These are phyloP conservation scores for Tetradesmus lagerheimii DNA, from an alignment of 139 green algal genomes.

Conservation along the genomic window DNA sequence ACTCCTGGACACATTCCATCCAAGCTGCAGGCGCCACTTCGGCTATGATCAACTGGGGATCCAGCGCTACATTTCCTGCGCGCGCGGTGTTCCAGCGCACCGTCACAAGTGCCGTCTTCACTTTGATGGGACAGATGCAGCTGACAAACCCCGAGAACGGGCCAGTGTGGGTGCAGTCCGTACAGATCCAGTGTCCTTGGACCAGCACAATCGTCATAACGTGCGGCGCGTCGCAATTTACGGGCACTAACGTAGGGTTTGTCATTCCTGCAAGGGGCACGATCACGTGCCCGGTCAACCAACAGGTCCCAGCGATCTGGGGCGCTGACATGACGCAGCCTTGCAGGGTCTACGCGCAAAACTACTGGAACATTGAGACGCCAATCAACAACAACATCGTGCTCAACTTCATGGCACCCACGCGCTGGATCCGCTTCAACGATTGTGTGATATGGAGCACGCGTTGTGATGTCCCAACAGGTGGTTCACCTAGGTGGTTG, in stretches of 20 bases:
- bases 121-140: not conserved
- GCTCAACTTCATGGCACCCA: not conserved
- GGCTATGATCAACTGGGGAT: not conserved
- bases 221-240: not conserved
- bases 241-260: not conserved
- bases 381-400: not conserved
- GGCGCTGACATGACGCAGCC: slow-evolving; percentile 16
- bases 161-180: not conserved
- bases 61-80: not conserved
- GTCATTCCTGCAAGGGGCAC: slow-evolving; percentile 15
- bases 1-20: not conserved
- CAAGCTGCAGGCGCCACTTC: not conserved
- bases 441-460: not conserved
- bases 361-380: not conserved
- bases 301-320: not conserved
- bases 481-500: not conserved
- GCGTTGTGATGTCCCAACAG: not conserved
- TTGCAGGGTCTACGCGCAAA: not conserved
- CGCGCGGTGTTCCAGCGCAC: not conserved
- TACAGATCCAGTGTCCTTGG: slow-evolving; percentile 20
- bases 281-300: not conserved
- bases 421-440: not conserved
- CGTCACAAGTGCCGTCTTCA: not conserved
- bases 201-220: not conserved
- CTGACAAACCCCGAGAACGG: not conserved